Evolutionary conservation across 2,329 filamentous ascomycete genomes (phyloP).

Genomic region (Pseudocercospora macadamiae): DNA sequence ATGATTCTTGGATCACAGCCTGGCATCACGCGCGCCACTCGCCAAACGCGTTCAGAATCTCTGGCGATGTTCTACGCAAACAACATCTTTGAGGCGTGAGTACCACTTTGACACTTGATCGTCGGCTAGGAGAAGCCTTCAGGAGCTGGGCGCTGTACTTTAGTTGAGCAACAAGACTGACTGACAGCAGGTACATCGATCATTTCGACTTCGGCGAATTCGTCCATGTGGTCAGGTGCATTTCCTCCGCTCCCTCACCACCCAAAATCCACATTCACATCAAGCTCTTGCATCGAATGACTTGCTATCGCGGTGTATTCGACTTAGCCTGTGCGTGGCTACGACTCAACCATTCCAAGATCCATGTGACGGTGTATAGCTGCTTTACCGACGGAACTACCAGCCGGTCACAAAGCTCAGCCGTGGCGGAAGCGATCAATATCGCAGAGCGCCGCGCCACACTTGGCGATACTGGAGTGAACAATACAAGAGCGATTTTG

Average conservation of each 20-base stretch:
- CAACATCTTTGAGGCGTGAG: slow-evolving; percentile 20
- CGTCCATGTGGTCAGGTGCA: slow-evolving; percentile 9
- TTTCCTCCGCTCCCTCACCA: slow-evolving; percentile 3
- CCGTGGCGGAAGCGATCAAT: neutral
- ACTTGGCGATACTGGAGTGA: too few species aligned
- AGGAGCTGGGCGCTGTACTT: too few species aligned
- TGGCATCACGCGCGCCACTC: slow-evolving; percentile 18
- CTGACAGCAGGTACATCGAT: too few species aligned
- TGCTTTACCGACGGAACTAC: neutral
- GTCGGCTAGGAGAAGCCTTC: too few species aligned
- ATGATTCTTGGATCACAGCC: slow-evolving; percentile 17
- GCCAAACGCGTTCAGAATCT: slow-evolving; percentile 16
- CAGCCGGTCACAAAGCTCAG: neutral
- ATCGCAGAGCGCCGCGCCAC: neutral
- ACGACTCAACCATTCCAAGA: neutral
- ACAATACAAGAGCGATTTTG: too few species aligned
- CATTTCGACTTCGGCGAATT: slow-evolving; percentile 10
- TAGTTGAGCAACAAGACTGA: too few species aligned
- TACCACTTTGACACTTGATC: too few species aligned
- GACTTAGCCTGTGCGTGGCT: slow-evolving; percentile 8
- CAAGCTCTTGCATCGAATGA: slow-evolving; percentile 10
- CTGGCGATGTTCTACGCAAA: slow-evolving; percentile 26
- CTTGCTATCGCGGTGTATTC: slow-evolving; percentile 11
- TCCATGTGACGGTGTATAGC: neutral
- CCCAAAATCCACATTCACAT: slow-evolving; percentile 6